phyloP scores from a whole-genome alignment of 2,329 filamentous ascomycete species.

The Curvularia sp. region DNA sequence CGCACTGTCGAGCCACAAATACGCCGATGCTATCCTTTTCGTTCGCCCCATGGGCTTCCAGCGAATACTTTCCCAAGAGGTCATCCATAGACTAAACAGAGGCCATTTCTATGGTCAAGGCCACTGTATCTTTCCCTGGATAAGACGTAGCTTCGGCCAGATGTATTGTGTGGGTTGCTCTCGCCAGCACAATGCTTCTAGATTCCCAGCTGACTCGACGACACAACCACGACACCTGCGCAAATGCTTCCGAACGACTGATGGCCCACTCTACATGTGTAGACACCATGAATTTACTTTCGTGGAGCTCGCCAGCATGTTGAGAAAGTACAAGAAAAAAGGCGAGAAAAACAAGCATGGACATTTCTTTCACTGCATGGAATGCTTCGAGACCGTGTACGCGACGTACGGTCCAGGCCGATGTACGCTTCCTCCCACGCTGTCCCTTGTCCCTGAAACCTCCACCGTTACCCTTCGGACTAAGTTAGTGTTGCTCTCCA shows the following conservation, averaged over 20 bases:
- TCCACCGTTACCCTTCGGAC: not conserved
- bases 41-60: not conserved
- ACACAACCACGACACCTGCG: constrained; percentile 1
- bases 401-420: not conserved
- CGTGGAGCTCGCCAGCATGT: not conserved
- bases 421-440: not conserved
- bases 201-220: not conserved
- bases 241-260: not conserved
- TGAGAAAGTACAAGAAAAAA: not conserved
- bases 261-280: not conserved
- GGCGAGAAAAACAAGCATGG: not conserved
- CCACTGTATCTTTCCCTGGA: not conserved
- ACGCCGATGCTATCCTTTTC: not conserved
- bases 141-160: not conserved
- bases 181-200: not conserved
- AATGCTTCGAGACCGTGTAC: not conserved
- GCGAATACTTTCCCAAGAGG: not conserved
- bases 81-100: not conserved
- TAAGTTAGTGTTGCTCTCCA: not conserved
- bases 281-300: not conserved
- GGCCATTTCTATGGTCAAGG: constrained; percentile 1
- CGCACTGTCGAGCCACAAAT: constrained; percentile 4
- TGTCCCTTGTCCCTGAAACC: not conserved
- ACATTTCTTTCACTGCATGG: not conserved
- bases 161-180: constrained; percentile 5